These are phyloP conservation scores for Sordaria brevicollis DNA, from an alignment of 495 filamentous ascomycete genomes.

Conservation along the genomic window DNA sequence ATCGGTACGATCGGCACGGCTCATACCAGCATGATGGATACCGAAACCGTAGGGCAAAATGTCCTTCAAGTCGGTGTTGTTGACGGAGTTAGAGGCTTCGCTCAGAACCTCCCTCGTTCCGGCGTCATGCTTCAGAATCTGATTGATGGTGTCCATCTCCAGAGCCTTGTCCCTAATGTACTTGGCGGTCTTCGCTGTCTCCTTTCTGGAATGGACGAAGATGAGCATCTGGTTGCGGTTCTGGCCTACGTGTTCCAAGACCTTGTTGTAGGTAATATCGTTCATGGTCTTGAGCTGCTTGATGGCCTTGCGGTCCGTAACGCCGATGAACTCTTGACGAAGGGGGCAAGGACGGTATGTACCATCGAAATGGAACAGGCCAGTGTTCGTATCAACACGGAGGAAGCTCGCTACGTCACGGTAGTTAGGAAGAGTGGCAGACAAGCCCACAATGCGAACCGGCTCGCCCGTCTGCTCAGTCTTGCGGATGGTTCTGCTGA, in stretches of 20 bases:
- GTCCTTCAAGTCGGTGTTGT: conserved; percentile 86
- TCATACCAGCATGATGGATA: conserved; percentile 97
- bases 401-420: conserved; percentile 94
- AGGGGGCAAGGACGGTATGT: conserved; percentile 89
- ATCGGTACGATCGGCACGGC: conserved; percentile 79
- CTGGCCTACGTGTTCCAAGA: conserved; percentile 88
- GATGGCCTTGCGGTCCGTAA: conserved; percentile 96
- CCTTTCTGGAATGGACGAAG: conserved; percentile 96
- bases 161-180: conserved; percentile 93
- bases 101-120: conserved; percentile 80
- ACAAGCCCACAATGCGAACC: conserved; percentile 84
- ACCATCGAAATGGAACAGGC: conserved; percentile 92
- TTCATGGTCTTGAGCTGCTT: conserved; percentile 99
- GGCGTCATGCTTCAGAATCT: conserved; percentile 88
- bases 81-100: conserved; percentile 72
- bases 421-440: conserved; percentile 94
- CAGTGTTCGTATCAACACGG: conserved; percentile 75
- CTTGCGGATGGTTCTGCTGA: conserved; percentile 84
- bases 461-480: conserved; percentile 89
- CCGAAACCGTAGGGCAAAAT: conserved; percentile 93
- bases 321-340: conserved; percentile 93
- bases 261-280: conserved; percentile 95
- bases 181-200: conserved; percentile 93
- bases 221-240: conserved; percentile 95
- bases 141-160: conserved; percentile 91